Evolutionary conservation across 495 filamentous ascomycete genomes (phyloP).

Genomic region (Saxophila tyrrhenica): DNA sequence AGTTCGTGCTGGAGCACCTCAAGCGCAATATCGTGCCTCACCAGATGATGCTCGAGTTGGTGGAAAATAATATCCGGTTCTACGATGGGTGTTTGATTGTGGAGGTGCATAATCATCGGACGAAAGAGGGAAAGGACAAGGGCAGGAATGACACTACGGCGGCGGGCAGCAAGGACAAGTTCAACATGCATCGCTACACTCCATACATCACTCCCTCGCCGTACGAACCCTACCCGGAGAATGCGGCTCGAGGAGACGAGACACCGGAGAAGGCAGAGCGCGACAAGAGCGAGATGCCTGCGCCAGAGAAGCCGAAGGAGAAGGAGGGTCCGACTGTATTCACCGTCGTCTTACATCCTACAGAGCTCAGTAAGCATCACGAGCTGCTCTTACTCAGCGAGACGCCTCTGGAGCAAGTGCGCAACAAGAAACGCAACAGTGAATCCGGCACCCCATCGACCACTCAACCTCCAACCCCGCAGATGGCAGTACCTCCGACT

Average conservation of each 20-base stretch:
- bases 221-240: constrained; percentile 56
- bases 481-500: constrained; percentile 51
- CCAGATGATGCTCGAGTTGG: constrained; percentile 60
- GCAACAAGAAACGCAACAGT: constrained; percentile 31
- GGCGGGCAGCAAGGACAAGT: constrained; percentile 49
- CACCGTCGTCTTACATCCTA: constrained; percentile 79
- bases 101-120: constrained; percentile 74
- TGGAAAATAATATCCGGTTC: constrained; percentile 57
- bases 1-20: constrained; percentile 67
- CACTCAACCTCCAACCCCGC: constrained; percentile 55
- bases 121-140: constrained; percentile 42
- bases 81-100: constrained; percentile 96
- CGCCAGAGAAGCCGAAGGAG: constrained; percentile 34
- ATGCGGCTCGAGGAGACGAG: constrained; percentile 18
- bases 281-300: constrained; percentile 30
- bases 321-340: constrained; percentile 54
- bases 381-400: constrained; percentile 67
- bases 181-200: constrained; percentile 85
- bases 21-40: constrained; percentile 55
- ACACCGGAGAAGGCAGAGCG: constrained; percentile 33
- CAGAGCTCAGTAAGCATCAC: constrained; percentile 55
- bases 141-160: constrained; percentile 41
- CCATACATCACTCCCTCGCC: constrained; percentile 78
- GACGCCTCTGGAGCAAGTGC: constrained; percentile 49
- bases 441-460: constrained; percentile 41